Base-by-base conservation (phyloP, 2,329 filamentous ascomycete genomes). In the Aureobasidium sp. region DNA sequence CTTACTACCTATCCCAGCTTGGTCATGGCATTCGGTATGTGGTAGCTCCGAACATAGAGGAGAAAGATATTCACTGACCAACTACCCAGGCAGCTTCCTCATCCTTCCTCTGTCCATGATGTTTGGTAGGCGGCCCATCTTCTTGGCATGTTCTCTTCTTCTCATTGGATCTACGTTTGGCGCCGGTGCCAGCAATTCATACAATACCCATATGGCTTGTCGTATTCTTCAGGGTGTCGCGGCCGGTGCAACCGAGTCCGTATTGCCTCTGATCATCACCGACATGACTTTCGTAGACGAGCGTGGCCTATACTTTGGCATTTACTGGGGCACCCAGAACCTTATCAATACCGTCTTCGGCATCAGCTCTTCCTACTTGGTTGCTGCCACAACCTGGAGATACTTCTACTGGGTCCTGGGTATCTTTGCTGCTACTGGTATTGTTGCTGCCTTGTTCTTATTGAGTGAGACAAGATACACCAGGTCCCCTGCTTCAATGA, bases 371-470 rank as follows among this genome's bases (percentile, higher is more conserved):
- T 74, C 71, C 5, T 77, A 77, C 48, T 66, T 74, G 32, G 72
- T 70, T 2, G 71, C 70, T 1, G 70, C 71, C 5, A 64, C 73
- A 0, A 70, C 71, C 1, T 77, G 76, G 75, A 67, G 74, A 41
- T 78, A 74, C 73, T 77, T 75, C 65, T 78, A 77, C 53, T 75
- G 73, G 72, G 68, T 77, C 1, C 74, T 74, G 25, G 70, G 69
- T 10, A 73, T 75, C 44, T 69, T 74, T 5, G 65, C 72, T 9
- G 73, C 66, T 9, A 57, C 71, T 6, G 73, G 74, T 1, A 65
- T 76, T 9, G 50, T 80, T 63, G 59, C 77, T 29, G 65, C 74
- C 62, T 50, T 77, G 66, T 70, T 77, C 64, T 60, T 72, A 60
- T 66, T 74, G 59, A 72, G 79, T 62, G 72, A 82, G 71, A 71